Evolutionary conservation across 106 monocot genomes (phyloP).

Genomic region (Dendrobium catenatum): DNA sequence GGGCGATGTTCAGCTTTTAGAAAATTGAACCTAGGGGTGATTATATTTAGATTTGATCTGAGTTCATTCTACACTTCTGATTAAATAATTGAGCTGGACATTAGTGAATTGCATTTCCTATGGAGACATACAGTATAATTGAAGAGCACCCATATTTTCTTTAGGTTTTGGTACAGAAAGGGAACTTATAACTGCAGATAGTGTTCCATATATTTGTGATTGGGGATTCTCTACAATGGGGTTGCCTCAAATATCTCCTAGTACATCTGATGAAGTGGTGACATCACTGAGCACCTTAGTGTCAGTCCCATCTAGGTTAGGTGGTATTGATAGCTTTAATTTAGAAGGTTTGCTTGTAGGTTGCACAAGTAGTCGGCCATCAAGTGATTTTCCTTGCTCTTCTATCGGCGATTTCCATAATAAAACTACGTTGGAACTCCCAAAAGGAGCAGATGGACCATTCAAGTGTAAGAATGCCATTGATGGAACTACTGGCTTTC

Average conservation of each 20-base stretch:
- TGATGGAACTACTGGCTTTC: slow-evolving; percentile 26
- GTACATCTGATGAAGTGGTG: slow-evolving; percentile 30
- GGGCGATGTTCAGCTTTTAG: neutral
- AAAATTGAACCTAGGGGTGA: slow-evolving; percentile 1
- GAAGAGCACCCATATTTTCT: neutral
- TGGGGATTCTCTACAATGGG: slow-evolving; percentile 39
- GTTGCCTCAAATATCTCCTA: slow-evolving; percentile 47
- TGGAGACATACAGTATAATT: neutral
- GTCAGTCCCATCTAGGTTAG: slow-evolving; percentile 26
- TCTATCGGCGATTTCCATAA: slow-evolving; percentile 32
- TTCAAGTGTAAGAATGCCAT: slow-evolving; percentile 15
- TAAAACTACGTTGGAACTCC: slow-evolving; percentile 22
- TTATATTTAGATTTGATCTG: slow-evolving; percentile 3
- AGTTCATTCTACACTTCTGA: neutral
- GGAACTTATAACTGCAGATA: neutral
- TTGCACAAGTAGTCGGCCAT: slow-evolving; percentile 14
- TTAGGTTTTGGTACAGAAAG: neutral
- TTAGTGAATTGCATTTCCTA: neutral
- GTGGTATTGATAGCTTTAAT: slow-evolving; percentile 31
- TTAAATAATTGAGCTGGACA: slow-evolving; percentile 11
- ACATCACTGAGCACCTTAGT: slow-evolving; percentile 30
- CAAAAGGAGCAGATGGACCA: slow-evolving; percentile 21
- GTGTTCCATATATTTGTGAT: neutral
- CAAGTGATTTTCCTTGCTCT: slow-evolving; percentile 25
- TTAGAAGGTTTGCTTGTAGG: slow-evolving; percentile 40